Evolutionary conservation across 2,329 filamentous ascomycete species (phyloP).

Genomic region (Aspergillus caelatus): DNA sequence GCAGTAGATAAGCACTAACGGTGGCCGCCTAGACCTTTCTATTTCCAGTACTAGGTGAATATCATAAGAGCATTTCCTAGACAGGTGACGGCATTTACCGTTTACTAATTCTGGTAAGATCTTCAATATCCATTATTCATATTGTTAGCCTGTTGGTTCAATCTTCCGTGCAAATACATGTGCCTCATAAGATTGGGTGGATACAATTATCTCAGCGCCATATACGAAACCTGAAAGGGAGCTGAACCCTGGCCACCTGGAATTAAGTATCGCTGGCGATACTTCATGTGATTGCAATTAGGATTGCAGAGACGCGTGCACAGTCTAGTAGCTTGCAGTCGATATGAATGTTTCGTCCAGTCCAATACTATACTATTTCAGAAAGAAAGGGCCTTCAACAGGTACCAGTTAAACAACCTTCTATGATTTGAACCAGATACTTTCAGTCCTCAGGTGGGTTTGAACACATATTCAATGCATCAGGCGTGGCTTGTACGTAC

Average conservation of each 20-base stretch:
- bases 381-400: neutral
- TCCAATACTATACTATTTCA: neutral
- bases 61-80: neutral
- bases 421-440: too few species aligned
- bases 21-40: neutral
- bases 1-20: neutral
- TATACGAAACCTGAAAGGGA: neutral
- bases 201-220: neutral
- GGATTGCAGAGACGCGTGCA: neutral
- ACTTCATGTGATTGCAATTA: neutral
- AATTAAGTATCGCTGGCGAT: neutral
- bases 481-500: neutral
- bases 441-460: too few species aligned
- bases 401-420: neutral
- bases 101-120: neutral
- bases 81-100: neutral
- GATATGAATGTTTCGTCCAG: neutral
- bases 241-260: neutral
- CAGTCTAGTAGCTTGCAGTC: neutral
- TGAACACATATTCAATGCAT: neutral
- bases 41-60: neutral
- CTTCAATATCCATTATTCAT: neutral
- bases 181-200: neutral
- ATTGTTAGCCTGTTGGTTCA: neutral
- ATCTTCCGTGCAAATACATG: neutral